These are phyloP conservation scores for Capronia coronata DNA, from an alignment of 2,329 filamentous ascomycete genomes.

Conservation along the genomic window DNA sequence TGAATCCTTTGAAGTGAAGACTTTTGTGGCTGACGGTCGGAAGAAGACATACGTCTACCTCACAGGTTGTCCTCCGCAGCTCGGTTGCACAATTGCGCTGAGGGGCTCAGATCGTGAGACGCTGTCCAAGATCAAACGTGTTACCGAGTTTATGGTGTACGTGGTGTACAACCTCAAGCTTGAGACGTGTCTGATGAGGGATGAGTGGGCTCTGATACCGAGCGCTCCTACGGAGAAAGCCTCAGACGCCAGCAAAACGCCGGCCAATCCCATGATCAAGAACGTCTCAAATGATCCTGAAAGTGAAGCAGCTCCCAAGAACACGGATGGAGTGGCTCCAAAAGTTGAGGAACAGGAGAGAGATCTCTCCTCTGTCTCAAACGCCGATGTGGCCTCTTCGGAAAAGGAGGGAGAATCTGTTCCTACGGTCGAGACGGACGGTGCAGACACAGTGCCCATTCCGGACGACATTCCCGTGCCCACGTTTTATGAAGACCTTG, in stretches of 20 bases:
- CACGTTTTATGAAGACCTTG: constrained; percentile 91
- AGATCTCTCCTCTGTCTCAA: constrained; percentile 11
- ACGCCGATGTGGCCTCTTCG: constrained; percentile 16
- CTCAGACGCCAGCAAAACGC: constrained; percentile 2
- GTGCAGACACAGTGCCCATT: constrained; percentile 51
- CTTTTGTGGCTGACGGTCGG: constrained; percentile 74
- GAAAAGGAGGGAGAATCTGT: constrained; percentile 15
- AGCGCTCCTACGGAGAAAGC: constrained; percentile 11
- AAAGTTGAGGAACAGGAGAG: constrained; percentile 16
- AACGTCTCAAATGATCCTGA: neutral
- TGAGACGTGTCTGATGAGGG: constrained; percentile 87
- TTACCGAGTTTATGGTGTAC: constrained; percentile 98
- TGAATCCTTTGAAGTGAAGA: constrained; percentile 88
- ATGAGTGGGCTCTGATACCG: constrained; percentile 83
- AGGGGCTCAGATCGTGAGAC: constrained; percentile 68
- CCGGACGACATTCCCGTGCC: constrained; percentile 77
- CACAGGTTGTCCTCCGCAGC: constrained; percentile 78
- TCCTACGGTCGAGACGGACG: constrained; percentile 28
- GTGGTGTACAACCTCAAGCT: constrained; percentile 97
- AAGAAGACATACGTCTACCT: constrained; percentile 96
- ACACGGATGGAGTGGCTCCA: constrained; percentile 11
- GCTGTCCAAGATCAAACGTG: constrained; percentile 75
- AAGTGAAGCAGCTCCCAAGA: constrained; percentile 1
- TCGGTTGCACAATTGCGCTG: constrained; percentile 91
- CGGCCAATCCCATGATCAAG: neutral